Percentiles rank a stretch among this genome's conserved stretches.
These are phyloP conservation scores for Hyphopichia wangnamkhiaoensis DNA, from an alignment of 1,139 yeast species.

Conservation along the genomic window DNA sequence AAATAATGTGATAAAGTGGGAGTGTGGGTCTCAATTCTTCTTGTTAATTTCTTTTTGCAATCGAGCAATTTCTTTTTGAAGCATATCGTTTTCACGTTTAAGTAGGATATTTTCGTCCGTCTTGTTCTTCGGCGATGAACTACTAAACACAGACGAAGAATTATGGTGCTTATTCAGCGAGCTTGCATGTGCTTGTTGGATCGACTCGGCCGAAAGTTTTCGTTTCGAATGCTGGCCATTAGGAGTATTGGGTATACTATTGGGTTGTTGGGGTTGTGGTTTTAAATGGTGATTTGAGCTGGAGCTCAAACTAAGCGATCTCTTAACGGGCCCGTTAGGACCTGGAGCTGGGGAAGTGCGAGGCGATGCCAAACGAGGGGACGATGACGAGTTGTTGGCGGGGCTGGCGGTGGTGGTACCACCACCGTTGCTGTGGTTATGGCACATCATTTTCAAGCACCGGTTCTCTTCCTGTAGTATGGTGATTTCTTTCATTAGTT, in stretches of 20 bases:
- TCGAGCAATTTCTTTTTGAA: neutral
- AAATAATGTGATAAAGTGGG: too few species aligned
- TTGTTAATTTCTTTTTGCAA: conserved; percentile 2
- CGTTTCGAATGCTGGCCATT: too few species aligned
- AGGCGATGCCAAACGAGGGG: neutral
- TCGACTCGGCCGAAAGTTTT: conserved; percentile 7
- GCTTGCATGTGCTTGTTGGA: too few species aligned
- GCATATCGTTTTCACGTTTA: conserved; percentile 7
- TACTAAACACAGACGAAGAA: too few species aligned
- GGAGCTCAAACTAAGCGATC: conserved; percentile 1
- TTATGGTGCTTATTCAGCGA: too few species aligned
- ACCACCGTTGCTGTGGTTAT: conserved; percentile 2
- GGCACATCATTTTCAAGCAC: conserved; percentile 18
- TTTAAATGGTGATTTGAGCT: too few species aligned
- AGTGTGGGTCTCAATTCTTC: too few species aligned
- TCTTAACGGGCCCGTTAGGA: neutral
- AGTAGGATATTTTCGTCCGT: conserved; percentile 6
- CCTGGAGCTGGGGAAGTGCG: neutral
- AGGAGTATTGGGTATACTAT: too few species aligned
- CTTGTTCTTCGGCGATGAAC: conserved; percentile 4
- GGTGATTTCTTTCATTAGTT: conserved; percentile 57
- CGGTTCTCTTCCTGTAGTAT: conserved; percentile 53
- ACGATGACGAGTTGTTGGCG: neutral
- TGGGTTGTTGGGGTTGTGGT: too few species aligned
- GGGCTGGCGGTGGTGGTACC: neutral